A percentile compares a stretch with the other conserved stretches of the same genome.
Conservation (phyloP, 2,329 filamentous ascomycete species). For the Davidsoniella australis region DNA sequence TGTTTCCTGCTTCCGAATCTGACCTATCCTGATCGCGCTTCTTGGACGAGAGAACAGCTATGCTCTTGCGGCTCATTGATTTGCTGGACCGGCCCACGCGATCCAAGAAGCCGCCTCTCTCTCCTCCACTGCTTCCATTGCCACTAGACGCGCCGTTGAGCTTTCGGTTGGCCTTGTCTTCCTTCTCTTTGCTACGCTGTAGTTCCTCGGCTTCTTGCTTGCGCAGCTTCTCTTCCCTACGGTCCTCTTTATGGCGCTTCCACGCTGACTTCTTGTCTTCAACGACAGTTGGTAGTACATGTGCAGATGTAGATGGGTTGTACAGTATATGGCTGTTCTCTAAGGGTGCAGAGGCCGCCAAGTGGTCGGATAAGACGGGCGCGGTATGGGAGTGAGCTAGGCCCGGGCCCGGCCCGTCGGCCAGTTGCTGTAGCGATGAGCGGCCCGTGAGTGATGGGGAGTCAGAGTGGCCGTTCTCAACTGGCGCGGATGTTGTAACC, state of each 20-base stretch:
- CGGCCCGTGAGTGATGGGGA: constrained; percentile 16
- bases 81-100: constrained; percentile 57
- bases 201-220: constrained; percentile 37
- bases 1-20: neutral
- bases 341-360: neutral
- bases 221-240: constrained; percentile 22
- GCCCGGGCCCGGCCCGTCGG: constrained; percentile 32
- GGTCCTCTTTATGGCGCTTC: constrained; percentile 9
- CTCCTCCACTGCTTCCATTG: constrained; percentile 22
- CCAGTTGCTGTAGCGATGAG: neutral
- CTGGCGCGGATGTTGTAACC: neutral
- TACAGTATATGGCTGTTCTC: neutral
- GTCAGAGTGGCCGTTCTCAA: constrained; percentile 16
- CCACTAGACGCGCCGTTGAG: constrained; percentile 28
- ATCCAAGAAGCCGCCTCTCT: constrained; percentile 30
- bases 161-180: constrained; percentile 4
- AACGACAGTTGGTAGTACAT: constrained; percentile 2
- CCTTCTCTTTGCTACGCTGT: constrained; percentile 9
- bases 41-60: constrained; percentile 42
- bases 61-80: constrained; percentile 62
- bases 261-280: constrained; percentile 29
- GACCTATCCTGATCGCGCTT: constrained; percentile 23
- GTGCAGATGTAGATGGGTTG: neutral
- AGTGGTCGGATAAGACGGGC: constrained; percentile 21
- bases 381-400: constrained; percentile 53